Evolutionary conservation across 768 basidiomycete genomes (phyloP).

Genomic region (Russula abietina): DNA sequence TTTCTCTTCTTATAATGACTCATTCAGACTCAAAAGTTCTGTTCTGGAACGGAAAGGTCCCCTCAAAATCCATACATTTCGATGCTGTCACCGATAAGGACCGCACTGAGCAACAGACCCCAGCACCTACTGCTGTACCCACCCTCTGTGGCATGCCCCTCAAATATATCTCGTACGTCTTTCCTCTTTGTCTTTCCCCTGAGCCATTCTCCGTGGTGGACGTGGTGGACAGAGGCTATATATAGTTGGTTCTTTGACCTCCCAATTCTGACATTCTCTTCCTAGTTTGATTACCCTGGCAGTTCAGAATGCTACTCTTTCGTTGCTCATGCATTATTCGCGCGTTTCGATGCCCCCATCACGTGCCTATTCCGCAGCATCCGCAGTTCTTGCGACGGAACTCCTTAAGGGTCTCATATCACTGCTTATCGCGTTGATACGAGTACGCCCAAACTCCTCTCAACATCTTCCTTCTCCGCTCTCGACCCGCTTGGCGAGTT

Average conservation of each 20-base stretch:
- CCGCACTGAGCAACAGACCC: conserved; percentile 25
- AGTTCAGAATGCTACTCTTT: conserved; percentile 84
- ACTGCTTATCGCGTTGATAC: conserved; percentile 70
- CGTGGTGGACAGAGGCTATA: no score
- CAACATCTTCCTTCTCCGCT: conserved; percentile 28
- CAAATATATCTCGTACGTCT: conserved; percentile 73
- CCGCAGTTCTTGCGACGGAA: conserved; percentile 92
- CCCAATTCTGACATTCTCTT: conserved; percentile 11
- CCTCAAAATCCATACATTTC: conserved; percentile 12
- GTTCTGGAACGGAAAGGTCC: conserved; percentile 20
- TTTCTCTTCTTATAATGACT: conserved; percentile 6
- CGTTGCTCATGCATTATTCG: conserved; percentile 96
- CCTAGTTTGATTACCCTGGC: conserved; percentile 77
- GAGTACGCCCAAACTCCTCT: conserved; percentile 41
- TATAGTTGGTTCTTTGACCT: no score
- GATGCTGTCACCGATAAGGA: conserved; percentile 6
- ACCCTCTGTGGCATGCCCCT: conserved; percentile 63
- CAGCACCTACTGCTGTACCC: conserved; percentile 40
- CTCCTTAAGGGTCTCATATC: conserved; percentile 89
- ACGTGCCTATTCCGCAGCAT: conserved; percentile 83
- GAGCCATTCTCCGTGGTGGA: background rate
- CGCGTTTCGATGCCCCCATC: conserved; percentile 73
- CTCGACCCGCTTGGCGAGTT: conserved; percentile 30
- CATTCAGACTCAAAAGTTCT: conserved; percentile 14
- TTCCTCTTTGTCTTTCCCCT: background rate